Percentiles rank a stretch among this genome's conserved stretches.
Conservation (phyloP, 306 rosid species). For the Glycyrrhiza uralensis region DNA sequence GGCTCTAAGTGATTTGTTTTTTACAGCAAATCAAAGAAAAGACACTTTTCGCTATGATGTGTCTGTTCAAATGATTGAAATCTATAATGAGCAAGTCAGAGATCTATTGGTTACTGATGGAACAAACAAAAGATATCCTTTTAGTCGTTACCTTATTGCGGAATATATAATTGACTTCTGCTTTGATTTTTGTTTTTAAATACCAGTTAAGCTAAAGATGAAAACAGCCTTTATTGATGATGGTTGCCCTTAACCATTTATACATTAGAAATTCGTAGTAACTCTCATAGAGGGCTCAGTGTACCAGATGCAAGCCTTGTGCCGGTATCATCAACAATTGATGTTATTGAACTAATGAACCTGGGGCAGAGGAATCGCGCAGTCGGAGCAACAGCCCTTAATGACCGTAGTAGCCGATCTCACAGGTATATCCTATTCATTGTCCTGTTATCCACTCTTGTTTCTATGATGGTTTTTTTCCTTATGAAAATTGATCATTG, state of each 20-base stretch:
- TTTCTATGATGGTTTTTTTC: not conserved
- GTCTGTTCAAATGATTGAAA: slow-evolving; percentile 96
- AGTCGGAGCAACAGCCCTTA: slow-evolving; percentile 94
- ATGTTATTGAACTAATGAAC: slow-evolving; percentile 90
- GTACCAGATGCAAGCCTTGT: slow-evolving; percentile 90
- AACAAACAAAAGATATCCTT: slow-evolving; percentile 94
- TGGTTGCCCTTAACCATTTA: slow-evolving; percentile 48
- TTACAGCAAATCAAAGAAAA: slow-evolving; percentile 71
- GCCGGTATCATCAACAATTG: slow-evolving; percentile 71
- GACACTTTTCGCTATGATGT: slow-evolving; percentile 77
- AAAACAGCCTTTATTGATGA: not conserved
- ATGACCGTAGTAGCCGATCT: slow-evolving; percentile 96
- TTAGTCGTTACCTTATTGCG: slow-evolving; percentile 20
- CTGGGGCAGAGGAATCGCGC: slow-evolving; percentile 89
- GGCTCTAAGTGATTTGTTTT: slow-evolving; percentile 87
- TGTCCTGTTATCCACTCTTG: not conserved
- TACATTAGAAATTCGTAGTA: slow-evolving; percentile 89
- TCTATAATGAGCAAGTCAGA: slow-evolving; percentile 95
- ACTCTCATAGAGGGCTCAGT: slow-evolving; percentile 79
- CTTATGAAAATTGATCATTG: slow-evolving; percentile 15
- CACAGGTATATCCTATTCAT: slow-evolving; percentile 53
- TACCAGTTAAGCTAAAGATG: not conserved
- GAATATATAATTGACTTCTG: not conserved
- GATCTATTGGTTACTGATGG: slow-evolving; percentile 90
- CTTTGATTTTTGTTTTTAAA: not conserved